A percentile compares a stretch with the other conserved stretches of the same genome.
Conservation (phyloP, 176 grass and related monocot species). For the Pontederia paniculata region DNA sequence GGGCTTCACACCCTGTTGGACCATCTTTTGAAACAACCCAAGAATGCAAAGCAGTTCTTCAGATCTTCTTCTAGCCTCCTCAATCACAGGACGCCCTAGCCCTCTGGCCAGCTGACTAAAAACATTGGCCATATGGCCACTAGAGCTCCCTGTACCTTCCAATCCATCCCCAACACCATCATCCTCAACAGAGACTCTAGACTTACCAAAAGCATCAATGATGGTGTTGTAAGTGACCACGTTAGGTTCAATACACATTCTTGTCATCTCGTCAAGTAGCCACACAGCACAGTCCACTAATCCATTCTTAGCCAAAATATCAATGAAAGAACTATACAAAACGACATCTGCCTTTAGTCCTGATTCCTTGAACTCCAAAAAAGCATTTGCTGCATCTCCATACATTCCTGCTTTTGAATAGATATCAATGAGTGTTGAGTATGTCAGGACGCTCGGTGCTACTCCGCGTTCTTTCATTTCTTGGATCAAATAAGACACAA, state of each 20-base stretch:
- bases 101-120: conserved; percentile 26
- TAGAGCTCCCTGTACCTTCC: conserved; percentile 33
- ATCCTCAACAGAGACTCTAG: conserved; percentile 39
- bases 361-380: conserved; percentile 90
- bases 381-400: conserved; percentile 86
- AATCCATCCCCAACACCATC: conserved; percentile 29
- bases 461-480: conserved; percentile 74
- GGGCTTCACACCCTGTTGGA: conserved; percentile 85
- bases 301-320: conserved; percentile 94
- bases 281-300: conserved; percentile 82
- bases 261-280: conserved; percentile 90
- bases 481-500: conserved; percentile 74
- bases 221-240: conserved; percentile 95
- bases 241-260: conserved; percentile 82
- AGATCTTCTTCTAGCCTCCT: conserved; percentile 48
- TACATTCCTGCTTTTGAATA: conserved; percentile 97
- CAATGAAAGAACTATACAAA: conserved; percentile 95
- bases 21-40: conserved; percentile 96
- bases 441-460: conserved; percentile 74
- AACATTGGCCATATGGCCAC: conserved; percentile 42
- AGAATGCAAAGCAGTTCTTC: conserved; percentile 88
- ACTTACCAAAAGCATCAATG: conserved; percentile 94
- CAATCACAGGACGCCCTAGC: conserved; percentile 6
- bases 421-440: conserved; percentile 93
- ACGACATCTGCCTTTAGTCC: conserved; percentile 91